These are phyloP conservation scores for Stephania yunnanensis DNA, from an alignment of 164 flowering plant species.

Conservation along the genomic window DNA sequence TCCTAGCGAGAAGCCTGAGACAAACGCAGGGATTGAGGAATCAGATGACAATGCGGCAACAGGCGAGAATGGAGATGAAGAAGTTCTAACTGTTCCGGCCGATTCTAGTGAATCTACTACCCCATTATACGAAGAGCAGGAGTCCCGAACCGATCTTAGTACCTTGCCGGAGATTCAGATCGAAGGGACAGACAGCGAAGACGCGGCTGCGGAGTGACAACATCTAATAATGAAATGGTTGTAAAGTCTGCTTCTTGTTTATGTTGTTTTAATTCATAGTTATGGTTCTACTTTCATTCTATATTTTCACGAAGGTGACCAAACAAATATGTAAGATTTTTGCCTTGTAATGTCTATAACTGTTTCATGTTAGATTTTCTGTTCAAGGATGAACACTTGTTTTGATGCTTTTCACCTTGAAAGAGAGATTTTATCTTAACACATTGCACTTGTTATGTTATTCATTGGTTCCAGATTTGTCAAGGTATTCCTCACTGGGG, in stretches of 20 bases:
- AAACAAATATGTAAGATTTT: not conserved
- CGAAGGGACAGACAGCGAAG: slow-evolving; percentile 30
- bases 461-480: too few species aligned
- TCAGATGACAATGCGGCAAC: slow-evolving; percentile 17
- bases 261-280: not conserved
- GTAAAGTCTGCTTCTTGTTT: not conserved
- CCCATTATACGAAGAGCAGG: slow-evolving; percentile 44
- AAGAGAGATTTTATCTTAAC: not conserved
- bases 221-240: not conserved
- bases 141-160: slow-evolving; percentile 43
- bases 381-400: not conserved
- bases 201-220: slow-evolving; percentile 37
- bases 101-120: slow-evolving; percentile 21
- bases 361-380: not conserved
- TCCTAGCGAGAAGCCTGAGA: slow-evolving; percentile 20
- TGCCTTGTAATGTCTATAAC: not conserved
- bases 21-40: slow-evolving; percentile 16
- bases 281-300: not conserved
- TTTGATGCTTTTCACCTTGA: not conserved
- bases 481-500: too few species aligned
- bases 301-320: not conserved
- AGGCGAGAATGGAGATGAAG: slow-evolving; percentile 16
- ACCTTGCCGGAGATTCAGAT: slow-evolving; percentile 44
- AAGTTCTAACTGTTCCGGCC: too few species aligned
- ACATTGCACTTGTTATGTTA: too few species aligned